These are phyloP conservation scores for Saraca asoca DNA, from an alignment of 331 rosid species.

Conservation along the genomic window DNA sequence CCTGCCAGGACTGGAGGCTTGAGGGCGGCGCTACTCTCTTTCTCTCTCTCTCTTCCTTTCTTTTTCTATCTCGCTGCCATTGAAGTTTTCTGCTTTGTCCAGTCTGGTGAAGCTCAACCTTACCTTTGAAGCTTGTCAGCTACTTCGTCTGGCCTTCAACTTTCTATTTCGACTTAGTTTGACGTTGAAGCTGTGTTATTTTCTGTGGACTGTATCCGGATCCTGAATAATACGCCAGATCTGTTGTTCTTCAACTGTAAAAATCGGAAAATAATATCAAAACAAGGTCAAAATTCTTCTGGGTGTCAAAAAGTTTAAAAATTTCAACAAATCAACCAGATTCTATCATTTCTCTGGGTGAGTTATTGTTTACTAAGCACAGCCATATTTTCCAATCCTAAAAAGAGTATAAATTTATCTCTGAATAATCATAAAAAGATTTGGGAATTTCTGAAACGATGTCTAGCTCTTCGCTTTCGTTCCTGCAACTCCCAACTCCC, in stretches of 20 bases:
- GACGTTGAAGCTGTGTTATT: neutral
- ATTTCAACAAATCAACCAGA: no score
- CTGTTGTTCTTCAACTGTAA: conserved; percentile 14
- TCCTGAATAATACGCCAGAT: conserved; percentile 27
- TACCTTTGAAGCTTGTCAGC: no score
- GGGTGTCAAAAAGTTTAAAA: neutral
- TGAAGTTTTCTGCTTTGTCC: no score
- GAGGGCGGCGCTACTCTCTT: conserved; percentile 23
- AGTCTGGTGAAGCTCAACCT: no score
- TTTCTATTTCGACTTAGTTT: neutral
- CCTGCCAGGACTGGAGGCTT: neutral
- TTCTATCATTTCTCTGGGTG: neutral
- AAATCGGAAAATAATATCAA: neutral
- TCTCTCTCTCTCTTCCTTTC: neutral
- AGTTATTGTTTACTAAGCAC: neutral
- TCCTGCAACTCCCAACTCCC: neutral
- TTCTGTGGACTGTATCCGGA: conserved; percentile 10
- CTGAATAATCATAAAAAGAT: neutral
- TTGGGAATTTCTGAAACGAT: conserved; percentile 17
- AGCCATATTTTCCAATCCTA: neutral
- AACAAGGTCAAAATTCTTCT: neutral
- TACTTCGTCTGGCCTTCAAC: neutral
- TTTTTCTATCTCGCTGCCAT: no score
- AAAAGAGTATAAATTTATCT: neutral
- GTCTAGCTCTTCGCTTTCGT: conserved; percentile 35